Base-by-base conservation (phyloP, 176 grass and related monocot species). In the Pharus latifolius region DNA sequence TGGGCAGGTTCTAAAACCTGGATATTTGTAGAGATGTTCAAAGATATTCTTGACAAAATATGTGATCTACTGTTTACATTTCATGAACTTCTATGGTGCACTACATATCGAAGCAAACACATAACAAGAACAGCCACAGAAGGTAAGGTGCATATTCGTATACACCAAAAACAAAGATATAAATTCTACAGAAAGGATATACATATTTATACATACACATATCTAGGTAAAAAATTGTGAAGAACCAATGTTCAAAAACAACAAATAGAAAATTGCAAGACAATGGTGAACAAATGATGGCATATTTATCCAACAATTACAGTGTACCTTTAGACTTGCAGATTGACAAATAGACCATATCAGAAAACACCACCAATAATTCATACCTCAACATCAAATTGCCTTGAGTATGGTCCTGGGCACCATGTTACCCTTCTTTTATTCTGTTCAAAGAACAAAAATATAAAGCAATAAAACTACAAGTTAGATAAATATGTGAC, bases 391-490 rank as follows among this genome's bases (percentile, higher is more conserved):
- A 81, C 45, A 23, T 42, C 41, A 50, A 68, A 58, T 81, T 97
- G 73, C 15, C n/a, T 69, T n/a, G 70, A 66, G 41, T 41, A 74
- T 65, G 73, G 83, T 43, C 76, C 74, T 76, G 89, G 70, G 63
- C 93, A 97, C 93, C 89, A 97, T 53, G 93, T 97, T 62, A 82
- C 74, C 60, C 93, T 76, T 74, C 89, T 92, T 86, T 92, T 97
- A 59, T 90, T 84, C 80, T 92, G 78, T 86, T 85, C 30, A 73
- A 76, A 33, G 29, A 19, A 41, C 20, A 80, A 58, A 73, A 16
- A 65, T 10, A 41, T 70, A 68, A 65, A 62, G 46, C 3, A 41
- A 55, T 47, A 58, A 70, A 25, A 74, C 8, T 2, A 70, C 26
- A 62, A 78, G 58, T 61, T 70, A 48, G 6, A 11, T 63, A 19